Base-by-base conservation (phyloP, 2,329 filamentous ascomycete genomes). In the Alternaria viburni region DNA sequence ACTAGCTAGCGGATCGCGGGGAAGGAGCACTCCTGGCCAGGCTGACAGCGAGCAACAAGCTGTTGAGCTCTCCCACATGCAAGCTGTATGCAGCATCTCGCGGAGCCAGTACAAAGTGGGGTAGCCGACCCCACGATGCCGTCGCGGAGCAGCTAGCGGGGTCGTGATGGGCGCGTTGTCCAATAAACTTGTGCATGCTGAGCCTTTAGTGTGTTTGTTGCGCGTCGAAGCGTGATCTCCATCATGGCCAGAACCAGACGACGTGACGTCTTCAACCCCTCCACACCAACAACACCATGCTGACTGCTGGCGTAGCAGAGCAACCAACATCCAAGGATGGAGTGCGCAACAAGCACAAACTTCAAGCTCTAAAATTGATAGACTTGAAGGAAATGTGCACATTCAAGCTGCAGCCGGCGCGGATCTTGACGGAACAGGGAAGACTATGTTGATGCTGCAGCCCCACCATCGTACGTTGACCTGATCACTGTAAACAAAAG, bases 31-130 rank as follows among this genome's bases (percentile, higher is more conserved):
- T 26, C 47, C 21, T 54, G 17, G 41, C 47, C 36, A 51, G 51
- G 55, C 64, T 62, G 65, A 65, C 67, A 66, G 67, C 61, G 60
- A 66, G 54, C 47, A 54, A 52, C 62, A 54, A 71, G 68, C 64
- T 72, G 71, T 72, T 72, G 70, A 71, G 71, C 59, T 63, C 64
- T 41, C 43, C 28, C 50, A 54, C 54, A 68, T 69, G 67, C 72
- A 71, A 61, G 62, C 59, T 61, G 58, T 59, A 71, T 74, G 71
- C 74, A 74, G 45, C 52, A 57, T 25, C 49, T 32, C 60, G 49
- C 54, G 52, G 9, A 54, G 59, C 64, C 61, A 58, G 64, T 56
- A 65, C 67, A 56, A 68, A 70, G 73, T 69, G 71, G 74, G 74
- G 73, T 73, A 72, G 66, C 60, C 64, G 52, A 62, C 41, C 58